A percentile compares a stretch with the other conserved stretches of the same genome.
phyloP scores from a whole-genome alignment of 176 grass and related monocot species.

The Ananas comosus region DNA sequence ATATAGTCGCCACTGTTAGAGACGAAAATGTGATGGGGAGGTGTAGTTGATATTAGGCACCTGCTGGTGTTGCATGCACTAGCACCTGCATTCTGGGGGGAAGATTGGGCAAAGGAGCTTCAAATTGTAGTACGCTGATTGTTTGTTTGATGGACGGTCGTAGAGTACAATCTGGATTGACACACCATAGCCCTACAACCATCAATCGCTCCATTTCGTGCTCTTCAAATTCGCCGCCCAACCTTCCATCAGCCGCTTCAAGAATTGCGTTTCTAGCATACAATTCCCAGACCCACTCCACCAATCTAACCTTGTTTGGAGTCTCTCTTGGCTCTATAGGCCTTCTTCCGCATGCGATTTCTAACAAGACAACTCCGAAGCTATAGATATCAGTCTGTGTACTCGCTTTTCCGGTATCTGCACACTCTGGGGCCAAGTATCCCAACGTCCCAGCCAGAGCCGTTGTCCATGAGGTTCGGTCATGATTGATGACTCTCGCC shows the following conservation, averaged over 20 bases:
- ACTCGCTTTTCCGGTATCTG: constrained; percentile 50
- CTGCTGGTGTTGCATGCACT: neutral
- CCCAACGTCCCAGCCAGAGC: constrained; percentile 58
- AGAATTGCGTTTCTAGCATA: constrained; percentile 46
- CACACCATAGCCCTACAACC: constrained; percentile 71
- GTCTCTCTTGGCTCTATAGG: constrained; percentile 36
- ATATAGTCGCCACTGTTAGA: no score
- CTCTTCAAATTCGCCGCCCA: constrained; percentile 34
- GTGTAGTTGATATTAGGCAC: no score
- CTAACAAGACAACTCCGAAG: constrained; percentile 58
- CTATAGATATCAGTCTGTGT: constrained; percentile 66
- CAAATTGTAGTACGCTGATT: constrained; percentile 42
- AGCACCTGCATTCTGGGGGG: constrained; percentile 51
- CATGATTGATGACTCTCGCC: constrained; percentile 50
- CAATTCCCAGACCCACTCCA: constrained; percentile 67
- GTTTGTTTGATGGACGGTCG: constrained; percentile 58
- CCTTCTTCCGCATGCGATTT: constrained; percentile 57
- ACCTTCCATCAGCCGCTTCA: constrained; percentile 51
- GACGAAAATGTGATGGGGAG: no score
- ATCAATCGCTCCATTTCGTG: constrained; percentile 61
- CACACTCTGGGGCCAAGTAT: constrained; percentile 67
- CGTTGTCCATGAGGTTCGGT: constrained; percentile 40
- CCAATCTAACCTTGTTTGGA: constrained; percentile 34
- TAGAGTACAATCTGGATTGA: constrained; percentile 55
- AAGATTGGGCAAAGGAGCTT: constrained; percentile 51